phyloP scores from a whole-genome alignment of 2,329 filamentous ascomycete species.

The Fusarium solani-melongenae region DNA sequence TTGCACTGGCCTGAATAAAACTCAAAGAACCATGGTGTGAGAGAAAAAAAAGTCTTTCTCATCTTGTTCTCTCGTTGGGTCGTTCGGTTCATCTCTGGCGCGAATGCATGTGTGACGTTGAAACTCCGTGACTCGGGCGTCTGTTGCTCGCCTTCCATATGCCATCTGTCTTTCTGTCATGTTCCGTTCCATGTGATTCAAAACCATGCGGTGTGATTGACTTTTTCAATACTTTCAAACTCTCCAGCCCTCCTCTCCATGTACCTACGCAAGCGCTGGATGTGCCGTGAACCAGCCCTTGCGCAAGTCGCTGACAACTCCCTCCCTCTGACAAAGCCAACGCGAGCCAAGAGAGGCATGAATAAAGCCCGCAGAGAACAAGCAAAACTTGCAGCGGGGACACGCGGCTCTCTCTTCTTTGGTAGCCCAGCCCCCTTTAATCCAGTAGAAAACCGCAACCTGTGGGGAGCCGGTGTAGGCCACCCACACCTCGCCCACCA shows the following conservation, averaged over 20 bases:
- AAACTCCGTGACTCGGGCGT: slow-evolving; percentile 19
- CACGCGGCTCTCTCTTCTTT: not conserved
- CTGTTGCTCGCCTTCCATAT: slow-evolving; percentile 9
- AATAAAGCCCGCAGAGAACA: slow-evolving; percentile 19
- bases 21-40: slow-evolving; percentile 14
- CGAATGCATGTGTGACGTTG: slow-evolving; percentile 36
- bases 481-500: slow-evolving; percentile 11
- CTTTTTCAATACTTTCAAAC: slow-evolving; percentile 7
- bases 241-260: slow-evolving; percentile 8
- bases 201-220: slow-evolving; percentile 25
- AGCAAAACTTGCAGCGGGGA: not conserved
- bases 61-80: slow-evolving; percentile 23
- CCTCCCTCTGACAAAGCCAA: slow-evolving; percentile 12
- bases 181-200: slow-evolving; percentile 17
- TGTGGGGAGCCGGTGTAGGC: slow-evolving; percentile 9
- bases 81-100: slow-evolving; percentile 20
- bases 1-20: slow-evolving; percentile 26
- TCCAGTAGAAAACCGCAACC: slow-evolving; percentile 10
- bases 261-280: slow-evolving; percentile 8
- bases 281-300: not conserved
- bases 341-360: slow-evolving; percentile 3
- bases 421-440: slow-evolving; percentile 10
- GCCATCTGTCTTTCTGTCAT: slow-evolving; percentile 2
- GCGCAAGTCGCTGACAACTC: slow-evolving; percentile 6
- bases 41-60: slow-evolving; percentile 27